phyloP scores from a whole-genome alignment of 768 basidiomycete species.

The Candolleomyces aberdarensis region DNA sequence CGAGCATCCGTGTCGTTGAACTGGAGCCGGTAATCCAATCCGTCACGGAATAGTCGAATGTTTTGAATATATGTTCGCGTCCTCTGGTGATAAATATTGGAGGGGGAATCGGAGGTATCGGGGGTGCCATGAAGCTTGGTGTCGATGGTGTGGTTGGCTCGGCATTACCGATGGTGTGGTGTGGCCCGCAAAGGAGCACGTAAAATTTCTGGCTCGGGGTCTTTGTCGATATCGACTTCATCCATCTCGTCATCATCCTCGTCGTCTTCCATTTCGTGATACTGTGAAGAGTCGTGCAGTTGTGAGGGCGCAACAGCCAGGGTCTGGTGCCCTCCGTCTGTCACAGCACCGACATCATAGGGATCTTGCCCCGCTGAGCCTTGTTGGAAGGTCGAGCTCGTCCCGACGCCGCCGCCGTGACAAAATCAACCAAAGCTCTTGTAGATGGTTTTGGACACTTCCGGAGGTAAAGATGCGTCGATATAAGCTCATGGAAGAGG shows the following conservation, averaged over 20 bases:
- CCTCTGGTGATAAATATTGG: conserved; percentile 28
- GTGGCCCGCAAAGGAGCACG: neutral
- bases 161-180: neutral
- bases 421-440: conserved; percentile 25
- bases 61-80: conserved; percentile 39
- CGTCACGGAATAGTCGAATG: conserved; percentile 42
- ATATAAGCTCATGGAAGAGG: conserved; percentile 39
- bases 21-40: conserved; percentile 44
- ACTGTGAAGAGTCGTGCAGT: neutral
- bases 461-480: conserved; percentile 34
- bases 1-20: conserved; percentile 45
- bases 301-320: neutral
- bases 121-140: conserved; percentile 9
- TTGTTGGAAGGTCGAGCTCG: neutral
- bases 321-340: neutral
- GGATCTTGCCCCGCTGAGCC: neutral
- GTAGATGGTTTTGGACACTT: conserved; percentile 32
- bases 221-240: conserved; percentile 8
- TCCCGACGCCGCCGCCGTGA: neutral
- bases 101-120: conserved; percentile 5
- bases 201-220: neutral
- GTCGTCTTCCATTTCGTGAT: conserved; percentile 8
- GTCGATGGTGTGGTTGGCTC: conserved; percentile 3
- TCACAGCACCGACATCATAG: neutral
- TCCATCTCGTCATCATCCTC: conserved; percentile 10